Conservation (phyloP, 2,329 filamentous ascomycete genomes). For the Exophiala aquamarina region DNA sequence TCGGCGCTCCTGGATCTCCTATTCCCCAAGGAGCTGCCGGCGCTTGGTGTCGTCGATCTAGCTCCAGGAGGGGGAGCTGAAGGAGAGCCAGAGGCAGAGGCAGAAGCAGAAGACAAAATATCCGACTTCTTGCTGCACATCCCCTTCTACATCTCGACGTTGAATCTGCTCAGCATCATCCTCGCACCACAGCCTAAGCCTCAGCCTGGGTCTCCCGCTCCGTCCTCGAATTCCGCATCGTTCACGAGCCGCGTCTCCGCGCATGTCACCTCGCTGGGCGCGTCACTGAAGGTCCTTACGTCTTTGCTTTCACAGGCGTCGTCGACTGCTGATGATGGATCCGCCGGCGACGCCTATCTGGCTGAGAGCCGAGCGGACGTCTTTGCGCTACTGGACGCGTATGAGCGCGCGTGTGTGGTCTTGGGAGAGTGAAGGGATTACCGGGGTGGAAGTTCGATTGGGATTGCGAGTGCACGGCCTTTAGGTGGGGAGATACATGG, state of each 20-base stretch:
- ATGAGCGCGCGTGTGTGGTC: conserved; percentile 9
- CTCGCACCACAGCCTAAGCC: conserved; percentile 5
- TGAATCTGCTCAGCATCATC: conserved; percentile 25
- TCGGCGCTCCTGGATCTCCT: conserved; percentile 17
- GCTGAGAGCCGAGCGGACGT: conserved; percentile 23
- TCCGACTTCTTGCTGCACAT: conserved; percentile 20
- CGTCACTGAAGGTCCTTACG: conserved; percentile 9
- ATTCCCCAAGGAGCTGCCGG: conserved; percentile 17
- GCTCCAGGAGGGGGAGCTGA: background rate
- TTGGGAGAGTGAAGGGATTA: too few species aligned
- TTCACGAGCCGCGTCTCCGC: conserved; percentile 4
- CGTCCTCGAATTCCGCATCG: background rate
- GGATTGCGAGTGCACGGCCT: too few species aligned
- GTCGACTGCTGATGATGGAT: background rate
- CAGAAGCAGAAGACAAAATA: conserved; percentile 6
- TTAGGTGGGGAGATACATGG: too few species aligned
- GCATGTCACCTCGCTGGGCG: conserved; percentile 10
- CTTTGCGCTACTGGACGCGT: conserved; percentile 25
- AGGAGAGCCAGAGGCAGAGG: conserved; percentile 1
- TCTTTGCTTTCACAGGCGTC: conserved; percentile 16
- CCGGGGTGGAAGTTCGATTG: too few species aligned
- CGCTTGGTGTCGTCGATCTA: background rate
- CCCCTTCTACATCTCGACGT: conserved; percentile 26
- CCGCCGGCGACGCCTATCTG: conserved; percentile 6
- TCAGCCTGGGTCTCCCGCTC: background rate